These are phyloP conservation scores for Wallacemonas sp. DNA, from an alignment of 208 protist species.

Conservation along the genomic window DNA sequence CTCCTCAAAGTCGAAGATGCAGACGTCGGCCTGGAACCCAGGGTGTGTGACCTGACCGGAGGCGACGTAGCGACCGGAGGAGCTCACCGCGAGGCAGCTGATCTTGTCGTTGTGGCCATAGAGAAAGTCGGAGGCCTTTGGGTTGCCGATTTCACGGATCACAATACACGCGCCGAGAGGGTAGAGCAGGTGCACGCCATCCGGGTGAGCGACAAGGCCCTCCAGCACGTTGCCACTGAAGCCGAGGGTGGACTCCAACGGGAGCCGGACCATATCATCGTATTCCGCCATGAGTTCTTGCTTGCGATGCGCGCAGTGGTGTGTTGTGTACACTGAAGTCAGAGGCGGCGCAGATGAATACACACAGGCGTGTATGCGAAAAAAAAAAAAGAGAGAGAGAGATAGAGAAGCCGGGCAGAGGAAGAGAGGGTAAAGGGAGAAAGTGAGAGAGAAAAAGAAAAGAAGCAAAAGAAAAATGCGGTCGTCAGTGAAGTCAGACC, in stretches of 20 bases:
- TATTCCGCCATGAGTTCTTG: conserved; percentile 70
- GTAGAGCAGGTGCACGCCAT: conserved; percentile 91
- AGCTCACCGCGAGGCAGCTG: conserved; percentile 92
- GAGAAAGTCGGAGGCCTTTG: conserved; percentile 84
- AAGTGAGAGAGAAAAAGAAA: not conserved
- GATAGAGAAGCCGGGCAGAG: too few species aligned
- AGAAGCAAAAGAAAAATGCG: too few species aligned
- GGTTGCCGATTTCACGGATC: conserved; percentile 82
- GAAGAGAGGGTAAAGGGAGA: too few species aligned
- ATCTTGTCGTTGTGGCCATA: conserved; percentile 95
- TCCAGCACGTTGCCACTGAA: conserved; percentile 83
- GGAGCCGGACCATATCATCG: conserved; percentile 56
- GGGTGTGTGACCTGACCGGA: conserved; percentile 94
- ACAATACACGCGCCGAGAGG: conserved; percentile 93
- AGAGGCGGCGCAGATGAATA: too few species aligned
- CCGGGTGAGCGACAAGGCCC: conserved; percentile 88
- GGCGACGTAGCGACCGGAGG: conserved; percentile 90
- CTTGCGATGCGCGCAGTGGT: too few species aligned
- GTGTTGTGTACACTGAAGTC: too few species aligned
- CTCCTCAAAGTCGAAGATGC: conserved; percentile 91
- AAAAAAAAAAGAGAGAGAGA: too few species aligned
- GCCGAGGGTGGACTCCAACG: conserved; percentile 81
- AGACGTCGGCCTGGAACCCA: conserved; percentile 94
- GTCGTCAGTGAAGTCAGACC: too few species aligned
- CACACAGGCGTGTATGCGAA: too few species aligned